Evolutionary conservation across 2,329 filamentous ascomycete genomes (phyloP), one percentile per base, ranked within the genome.

Genomic region (Ophioceras dolichostomum): DNA sequence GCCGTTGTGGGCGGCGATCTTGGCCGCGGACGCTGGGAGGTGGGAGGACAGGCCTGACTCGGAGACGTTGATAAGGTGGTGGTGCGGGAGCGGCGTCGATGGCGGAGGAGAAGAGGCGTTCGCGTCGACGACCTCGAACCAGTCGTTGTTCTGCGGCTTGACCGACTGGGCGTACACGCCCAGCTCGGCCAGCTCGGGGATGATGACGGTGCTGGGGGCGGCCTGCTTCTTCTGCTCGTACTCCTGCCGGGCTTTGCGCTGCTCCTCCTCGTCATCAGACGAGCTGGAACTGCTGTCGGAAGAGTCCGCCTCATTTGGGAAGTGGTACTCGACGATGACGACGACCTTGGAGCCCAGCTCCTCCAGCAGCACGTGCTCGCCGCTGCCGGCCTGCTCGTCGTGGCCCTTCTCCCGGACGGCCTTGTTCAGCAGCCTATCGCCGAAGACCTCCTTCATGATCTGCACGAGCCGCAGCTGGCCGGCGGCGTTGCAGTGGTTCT

Each of bases 131-230:
- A 24, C 35, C n/a, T 73, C 67, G 49, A 68, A 80, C 78, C 78
- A 83, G 0, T 74, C 76, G 47, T 76, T 72, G 53, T 82, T 68
- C 38, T 58, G 56, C 1, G 78, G 78, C 50, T 83, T 83, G 39
- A 82, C 75, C 0, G 74, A 79, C 49, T 83, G 78, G 0, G 77
- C 78, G 45, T 82, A 83, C 2, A 83, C 74, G 4, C 78, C 78
- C 0, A 83, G 61, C 30, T 68, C 70, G 1, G 75, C 75, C 2
- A 83, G 66, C 46, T 80, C 76, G 0, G 77, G 74, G 17, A 82
- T 62, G 45, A 83, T 80, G 39, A 62, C 50, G 6, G 59, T 59
- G 18, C 36, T 3, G 61, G 51, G 0, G 60, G 59, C 0, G 2
- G 31, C 31, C 47, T 70, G 68, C 47, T 69, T 70, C 49, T 70